Evolutionary conservation across 345 rosid species (phyloP).

Genomic region (Salix exigua): DNA sequence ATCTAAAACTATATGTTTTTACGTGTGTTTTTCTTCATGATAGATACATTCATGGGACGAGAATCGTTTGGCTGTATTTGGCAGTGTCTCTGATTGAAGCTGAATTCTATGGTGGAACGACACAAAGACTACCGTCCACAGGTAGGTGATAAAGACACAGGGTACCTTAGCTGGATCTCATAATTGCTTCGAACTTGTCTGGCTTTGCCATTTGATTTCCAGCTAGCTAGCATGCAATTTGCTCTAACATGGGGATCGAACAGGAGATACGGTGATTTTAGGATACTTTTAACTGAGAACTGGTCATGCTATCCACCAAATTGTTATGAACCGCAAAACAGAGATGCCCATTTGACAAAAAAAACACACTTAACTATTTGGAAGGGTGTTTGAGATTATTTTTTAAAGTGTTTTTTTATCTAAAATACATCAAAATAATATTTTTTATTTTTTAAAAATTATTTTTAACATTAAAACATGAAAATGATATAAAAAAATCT

Average conservation of each 20-base stretch:
- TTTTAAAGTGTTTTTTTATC: too few relatives aligned
- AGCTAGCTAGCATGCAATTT: background rate
- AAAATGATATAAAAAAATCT: too few relatives aligned
- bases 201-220: slow-evolving; percentile 7
- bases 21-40: slow-evolving; percentile 14
- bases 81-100: slow-evolving; percentile 17
- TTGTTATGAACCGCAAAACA: background rate
- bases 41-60: slow-evolving; percentile 33
- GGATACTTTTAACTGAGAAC: background rate
- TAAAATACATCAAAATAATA: too few relatives aligned
- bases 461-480: too few relatives aligned
- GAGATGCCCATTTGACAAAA: background rate
- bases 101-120: slow-evolving; percentile 26
- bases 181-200: slow-evolving; percentile 7
- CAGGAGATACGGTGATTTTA: background rate
- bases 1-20: background rate
- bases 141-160: slow-evolving; percentile 3
- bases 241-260: background rate
- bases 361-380: too few relatives aligned
- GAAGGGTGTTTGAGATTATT: too few relatives aligned
- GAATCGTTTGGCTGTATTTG: slow-evolving; percentile 19
- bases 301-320: background rate
- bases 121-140: slow-evolving; percentile 23
- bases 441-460: too few relatives aligned
- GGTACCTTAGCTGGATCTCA: slow-evolving; percentile 42